Base-by-base conservation (phyloP, 192 early-diverging fungal species). In the Podila horticola region DNA sequence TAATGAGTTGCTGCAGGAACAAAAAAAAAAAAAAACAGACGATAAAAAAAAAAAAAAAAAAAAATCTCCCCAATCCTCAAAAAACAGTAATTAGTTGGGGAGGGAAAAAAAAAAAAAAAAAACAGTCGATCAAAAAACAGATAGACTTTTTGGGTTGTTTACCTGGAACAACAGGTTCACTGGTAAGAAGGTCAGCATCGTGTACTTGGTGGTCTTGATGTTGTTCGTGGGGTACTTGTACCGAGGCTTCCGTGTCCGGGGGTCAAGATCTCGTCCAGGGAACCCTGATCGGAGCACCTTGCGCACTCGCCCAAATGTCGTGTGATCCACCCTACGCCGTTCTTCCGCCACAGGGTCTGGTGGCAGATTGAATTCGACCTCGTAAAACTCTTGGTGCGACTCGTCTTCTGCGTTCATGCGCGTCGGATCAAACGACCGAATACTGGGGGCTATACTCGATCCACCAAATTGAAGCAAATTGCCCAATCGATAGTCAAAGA, bases 161-260 rank as follows among this genome's bases (percentile, higher is more conserved):
- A 81, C 77, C 88, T 93, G 83, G 61, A 81, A 76, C 15, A 82
- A 62, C 2, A 82, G 62, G 62, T 79, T 86, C 52, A 79, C 67
- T 9, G 83, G 84, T 62, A 85, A 49, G 58, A 84, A 83, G 6
- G 79, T 87, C 55, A 75, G 13, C 28, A 81, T 34, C 34, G 85
- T 86, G 49, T 86, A 86, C 61, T 85, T 85, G 22, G 84, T 85
- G 17, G 84, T 85, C 64, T 83, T 82, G 69, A 83, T 82, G 51
- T 83, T 83, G 45, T 85, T 85, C 72, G 84, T 85, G 17, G 84
- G 84, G 51, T 85, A 85, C 64, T 82, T 85, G 74, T 84, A 84
- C 34, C 74, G 73, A 33, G 77, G 77, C 20, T 73, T 81, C 1
- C 77, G 51, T 24, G 77, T 81, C 58, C 48, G 67, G 0, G 77